Conservation (phyloP, 805 yeast species). For the Starmerella bombi region DNA sequence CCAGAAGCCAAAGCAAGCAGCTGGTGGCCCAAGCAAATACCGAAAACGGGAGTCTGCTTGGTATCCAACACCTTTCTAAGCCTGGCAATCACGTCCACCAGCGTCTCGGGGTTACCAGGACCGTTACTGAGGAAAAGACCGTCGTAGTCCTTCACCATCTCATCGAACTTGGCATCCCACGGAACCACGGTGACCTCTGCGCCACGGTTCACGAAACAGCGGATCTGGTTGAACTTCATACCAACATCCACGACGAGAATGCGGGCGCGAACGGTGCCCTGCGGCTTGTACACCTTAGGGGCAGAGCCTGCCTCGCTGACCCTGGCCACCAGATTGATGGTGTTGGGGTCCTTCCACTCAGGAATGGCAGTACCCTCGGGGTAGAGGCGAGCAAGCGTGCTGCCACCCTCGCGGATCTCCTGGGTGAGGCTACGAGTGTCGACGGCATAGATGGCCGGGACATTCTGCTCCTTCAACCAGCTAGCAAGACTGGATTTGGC, state of each 20-base stretch:
- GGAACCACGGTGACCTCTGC: conserved; percentile 93
- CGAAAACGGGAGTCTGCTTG: conserved; percentile 79
- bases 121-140: conserved; percentile 96
- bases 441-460: conserved; percentile 95
- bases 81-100: conserved; percentile 52
- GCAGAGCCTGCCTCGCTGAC: conserved; percentile 48
- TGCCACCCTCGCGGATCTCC: conserved; percentile 81
- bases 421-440: conserved; percentile 94
- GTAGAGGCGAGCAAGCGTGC: conserved; percentile 74
- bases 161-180: conserved; percentile 75
- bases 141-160: conserved; percentile 58
- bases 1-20: conserved; percentile 90
- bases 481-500: conserved; percentile 85
- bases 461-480: conserved; percentile 83
- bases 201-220: conserved; percentile 93
- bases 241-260: conserved; percentile 93
- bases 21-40: conserved; percentile 98
- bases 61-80: conserved; percentile 45
- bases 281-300: conserved; percentile 55
- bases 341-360: conserved; percentile 89
- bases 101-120: conserved; percentile 96
- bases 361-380: conserved; percentile 50
- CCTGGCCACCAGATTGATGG: conserved; percentile 76
- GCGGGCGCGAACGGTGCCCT: conserved; percentile 39
- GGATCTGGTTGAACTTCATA: conserved; percentile 93